Evolutionary conservation across 345 rosid species (phyloP).

Genomic region (Noccaea bulbosa): DNA sequence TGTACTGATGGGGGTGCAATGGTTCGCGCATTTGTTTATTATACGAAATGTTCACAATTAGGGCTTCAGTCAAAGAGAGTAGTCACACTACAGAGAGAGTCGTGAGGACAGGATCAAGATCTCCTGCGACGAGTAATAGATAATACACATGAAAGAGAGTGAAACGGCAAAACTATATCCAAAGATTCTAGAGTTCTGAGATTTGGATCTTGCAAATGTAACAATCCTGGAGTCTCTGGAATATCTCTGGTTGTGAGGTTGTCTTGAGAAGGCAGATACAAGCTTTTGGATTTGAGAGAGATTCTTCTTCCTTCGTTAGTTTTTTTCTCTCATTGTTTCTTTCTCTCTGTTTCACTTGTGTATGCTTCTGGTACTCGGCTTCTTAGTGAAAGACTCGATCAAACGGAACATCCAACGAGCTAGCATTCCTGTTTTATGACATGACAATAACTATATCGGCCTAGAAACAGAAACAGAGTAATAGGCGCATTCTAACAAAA

Average conservation of each 20-base stretch:
- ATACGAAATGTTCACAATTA: neutral
- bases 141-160: conserved; percentile 15
- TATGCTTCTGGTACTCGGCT: conserved; percentile 36
- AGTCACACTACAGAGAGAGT: neutral
- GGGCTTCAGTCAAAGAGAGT: conserved; percentile 20
- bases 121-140: conserved; percentile 11
- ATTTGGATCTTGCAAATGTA: conserved; percentile 32
- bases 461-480: neutral
- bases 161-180: conserved; percentile 24
- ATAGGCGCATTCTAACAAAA: conserved; percentile 1
- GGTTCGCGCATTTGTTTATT: too few relatives aligned
- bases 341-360: conserved; percentile 31
- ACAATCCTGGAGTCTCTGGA: conserved; percentile 29
- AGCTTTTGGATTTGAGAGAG: conserved; percentile 16
- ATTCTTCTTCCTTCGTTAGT: conserved; percentile 22
- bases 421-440: conserved; percentile 69
- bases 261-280: conserved; percentile 25
- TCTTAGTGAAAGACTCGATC: conserved; percentile 64
- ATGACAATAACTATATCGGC: neutral
- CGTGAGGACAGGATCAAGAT: neutral
- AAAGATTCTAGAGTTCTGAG: conserved; percentile 17
- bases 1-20: too few relatives aligned
- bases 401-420: conserved; percentile 98
- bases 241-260: conserved; percentile 4
- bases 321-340: neutral